Base-by-base conservation (phyloP, 140 eudicot genomes). In the Stevia rebaudiana region DNA sequence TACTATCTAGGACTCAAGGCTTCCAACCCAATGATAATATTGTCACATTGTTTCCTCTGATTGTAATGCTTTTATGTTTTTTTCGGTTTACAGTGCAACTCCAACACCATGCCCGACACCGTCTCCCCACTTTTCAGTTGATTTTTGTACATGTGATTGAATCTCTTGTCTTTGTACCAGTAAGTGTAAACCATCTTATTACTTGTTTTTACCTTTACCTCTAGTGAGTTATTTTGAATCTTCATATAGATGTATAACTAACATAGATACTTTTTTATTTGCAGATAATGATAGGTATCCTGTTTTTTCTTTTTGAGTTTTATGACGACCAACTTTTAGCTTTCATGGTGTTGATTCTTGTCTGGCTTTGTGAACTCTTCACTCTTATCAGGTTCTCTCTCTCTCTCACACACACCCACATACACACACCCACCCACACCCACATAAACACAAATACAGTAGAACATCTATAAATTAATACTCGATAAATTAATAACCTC, bases 251-350 rank as follows among this genome's bases (percentile, higher is more conserved):
- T 15, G n/a, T n/a, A n/a, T n/a, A n/a, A n/a, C 36, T 55, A 19
- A 63, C 68, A 25, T 39, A 33, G 37, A 61, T 15, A 11, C 6
- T 12, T 61, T 64, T 58, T 2, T 57, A 5, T 67, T 12, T 78
- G 84, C 97, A 94, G 99, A 94, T 94, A 49, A 94, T 94, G 99
- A 94, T 94, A 47, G 99, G 99, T 11, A 94, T 88, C 73, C 84
- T 94, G 43, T 94, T 94, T 75, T 94, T 94, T 42, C 88, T 94
- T 67, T 94, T 94, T 33, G 99, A 94, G 80, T 94, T 94, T 61
- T 94, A 94, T 68, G 99, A 94, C 28, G 99, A 94, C 69, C 99
- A 94, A 77, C 86, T 94, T 37, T 74, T 94, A 82, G 99, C 99
- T 72, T 94, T 94, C 82, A 94, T 94, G 99, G 99, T 94, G 71